Base-by-base conservation (phyloP, 495 filamentous ascomycete genomes). In the Sordaria brevicollis region DNA sequence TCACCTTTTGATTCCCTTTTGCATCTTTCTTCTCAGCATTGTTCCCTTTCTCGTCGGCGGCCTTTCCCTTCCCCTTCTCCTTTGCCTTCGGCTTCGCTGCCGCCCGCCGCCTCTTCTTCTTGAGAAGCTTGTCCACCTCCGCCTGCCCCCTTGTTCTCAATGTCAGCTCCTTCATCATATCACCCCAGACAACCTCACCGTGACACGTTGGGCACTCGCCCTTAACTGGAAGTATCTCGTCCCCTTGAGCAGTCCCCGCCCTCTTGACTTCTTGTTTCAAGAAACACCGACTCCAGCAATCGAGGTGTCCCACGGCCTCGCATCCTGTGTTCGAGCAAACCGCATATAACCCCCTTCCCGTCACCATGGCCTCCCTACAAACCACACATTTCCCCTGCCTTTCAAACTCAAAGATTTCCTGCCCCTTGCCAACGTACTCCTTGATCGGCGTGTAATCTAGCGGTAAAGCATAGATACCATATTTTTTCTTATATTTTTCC, bases 151-250 rank as follows among this genome's bases (percentile, higher is more conserved):
- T 84, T 33, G 83, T 80, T 67, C 93, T 84, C 35, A 97, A 78
- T 65, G 84, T 94, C 70, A 93, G 78, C 76, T 97, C 93, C 74
- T 89, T 93, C 77, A 94, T 91, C 73, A 97, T 85, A 65, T 91
- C 83, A 0, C 86, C 81, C 95, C 95, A 99, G 65, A 83, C 74
- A 8, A 92, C 81, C 21, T 83, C 78, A 0, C 81, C 79, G 1
- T 84, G 78, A 76, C 95, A 99, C 43, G 77, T 78, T 2, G 93
- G 93, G 80, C 95, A 99, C 4, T 73, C 78, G 1, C 94, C 94
- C 9, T 83, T 74, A 5, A 84, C 84, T 0, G 95, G 94, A 4
- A 97, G 71, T 3, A 97, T 76, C 0, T 74, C 77, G 15, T 83
- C 82, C 0, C 75, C 72, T 3, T 82, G 17, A 65, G 31, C 82